Conservation (phyloP, 1,284 basidiomycete genomes). For the Xanthoconium separans region DNA sequence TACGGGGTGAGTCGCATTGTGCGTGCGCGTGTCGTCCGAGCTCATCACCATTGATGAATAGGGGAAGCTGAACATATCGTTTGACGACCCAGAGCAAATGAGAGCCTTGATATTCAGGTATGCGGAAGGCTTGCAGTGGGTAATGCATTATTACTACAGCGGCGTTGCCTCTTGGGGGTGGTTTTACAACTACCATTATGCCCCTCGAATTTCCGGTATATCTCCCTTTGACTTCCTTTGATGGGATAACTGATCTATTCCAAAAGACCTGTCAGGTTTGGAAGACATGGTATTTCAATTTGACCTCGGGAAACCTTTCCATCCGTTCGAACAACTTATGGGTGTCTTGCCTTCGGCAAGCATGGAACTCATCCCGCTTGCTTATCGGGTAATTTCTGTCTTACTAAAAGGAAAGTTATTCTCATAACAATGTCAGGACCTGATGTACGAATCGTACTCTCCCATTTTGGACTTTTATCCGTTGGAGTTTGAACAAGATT, state of each 20-base stretch:
- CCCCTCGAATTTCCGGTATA: constrained; percentile 89
- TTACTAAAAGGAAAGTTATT: background rate
- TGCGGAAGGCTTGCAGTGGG: constrained; percentile 96
- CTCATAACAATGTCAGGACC: constrained; percentile 51
- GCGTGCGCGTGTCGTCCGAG: background rate
- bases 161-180: constrained; percentile 98
- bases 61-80: constrained; percentile 84
- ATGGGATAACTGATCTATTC: constrained; percentile 6
- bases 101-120: constrained; percentile 75
- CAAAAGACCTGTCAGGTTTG: constrained; percentile 73
- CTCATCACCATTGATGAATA: constrained; percentile 29
- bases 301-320: constrained; percentile 86
- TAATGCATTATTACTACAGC: constrained; percentile 98
- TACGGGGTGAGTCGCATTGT: constrained; percentile 64
- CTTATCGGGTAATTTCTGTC: constrained; percentile 67
- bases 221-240: background rate
- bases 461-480: constrained; percentile 97
- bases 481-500: constrained; percentile 83
- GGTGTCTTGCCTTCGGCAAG: constrained; percentile 93
- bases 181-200: constrained; percentile 99
- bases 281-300: constrained; percentile 85
- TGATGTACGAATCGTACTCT: constrained; percentile 87
- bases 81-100: constrained; percentile 66
- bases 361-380: constrained; percentile 81
- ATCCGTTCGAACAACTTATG: constrained; percentile 97